Base-by-base conservation (phyloP, 139 green algal genomes). In the Tetraselmis chui region DNA sequence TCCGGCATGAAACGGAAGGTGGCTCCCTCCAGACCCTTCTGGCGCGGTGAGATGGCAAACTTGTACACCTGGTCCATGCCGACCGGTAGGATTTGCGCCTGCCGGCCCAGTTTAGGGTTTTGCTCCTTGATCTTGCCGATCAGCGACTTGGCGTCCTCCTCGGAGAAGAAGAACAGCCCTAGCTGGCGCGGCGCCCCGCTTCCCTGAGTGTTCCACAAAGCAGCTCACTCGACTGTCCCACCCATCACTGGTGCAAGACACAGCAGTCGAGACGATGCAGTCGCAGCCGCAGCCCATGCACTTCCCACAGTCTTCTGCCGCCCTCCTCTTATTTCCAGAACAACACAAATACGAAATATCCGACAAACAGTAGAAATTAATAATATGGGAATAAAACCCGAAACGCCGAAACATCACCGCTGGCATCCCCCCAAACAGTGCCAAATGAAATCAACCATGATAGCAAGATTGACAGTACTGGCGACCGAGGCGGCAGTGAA, bases 1-100 rank as follows among this genome's bases (percentile, higher is more conserved):
- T 95, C 93, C 0, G 93, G 94, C 85, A 97, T 90, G 86, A 97
- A 96, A 22, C 92, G 85, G 87, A 97, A 97, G 81, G 91, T 83
- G 76, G 96, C 94, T 78, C 88, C 90, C 79, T 91, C 58, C 11
- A 67, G 58, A 29, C 31, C 80, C 84, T 1, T 67, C 45, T 26
- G 83, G 59, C 77, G 32, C 0, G 86, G 82, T 22, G 83, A 83
- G 25, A 77, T 81, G 1, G 84, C 80, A 74, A 91, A 82, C 77
- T 94, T 90, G 75, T 96, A 97, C 76, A 97, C 91, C 30, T 91
- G 88, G 83, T 96, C 94, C 87, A 97, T 89, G 24, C 89, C 90
- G 1, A 95, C 91, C 0, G 84, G 76, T 78, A 93, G 77, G 78
- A 97, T 92, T 59, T 90, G 86, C 31, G 90, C 91, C 83, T 92